Conservation (phyloP, 352 stramenopile species). For the Phytopythium delawarense region DNA sequence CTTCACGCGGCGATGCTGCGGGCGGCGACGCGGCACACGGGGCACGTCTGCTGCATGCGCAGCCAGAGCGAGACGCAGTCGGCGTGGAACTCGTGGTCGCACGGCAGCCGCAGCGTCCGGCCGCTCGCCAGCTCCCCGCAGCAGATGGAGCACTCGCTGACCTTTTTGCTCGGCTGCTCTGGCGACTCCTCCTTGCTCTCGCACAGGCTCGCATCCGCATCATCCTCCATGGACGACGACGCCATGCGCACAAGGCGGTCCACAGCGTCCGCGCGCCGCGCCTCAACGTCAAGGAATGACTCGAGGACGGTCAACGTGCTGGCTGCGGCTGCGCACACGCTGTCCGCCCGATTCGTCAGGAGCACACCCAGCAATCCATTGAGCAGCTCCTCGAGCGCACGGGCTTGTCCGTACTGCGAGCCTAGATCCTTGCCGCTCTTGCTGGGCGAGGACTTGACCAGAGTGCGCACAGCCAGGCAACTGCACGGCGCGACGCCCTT, state of each 20-base stretch:
- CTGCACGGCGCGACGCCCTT: conserved; percentile 16
- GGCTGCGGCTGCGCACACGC: conserved; percentile 33
- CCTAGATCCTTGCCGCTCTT: conserved; percentile 15
- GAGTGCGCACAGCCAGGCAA: conserved; percentile 50
- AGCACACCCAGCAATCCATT: conserved; percentile 52
- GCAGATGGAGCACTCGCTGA: conserved; percentile 62
- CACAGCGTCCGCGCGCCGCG: conserved; percentile 23
- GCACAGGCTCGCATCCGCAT: conserved; percentile 3
- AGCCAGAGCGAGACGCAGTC: conserved; percentile 70
- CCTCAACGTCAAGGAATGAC: conserved; percentile 48
- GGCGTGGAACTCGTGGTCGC: conserved; percentile 60
- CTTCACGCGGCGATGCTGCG: not conserved
- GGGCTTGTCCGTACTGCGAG: conserved; percentile 42
- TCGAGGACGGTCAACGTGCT: conserved; percentile 33
- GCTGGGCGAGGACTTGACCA: conserved; percentile 27
- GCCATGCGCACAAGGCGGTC: conserved; percentile 20
- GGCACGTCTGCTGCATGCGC: conserved; percentile 62
- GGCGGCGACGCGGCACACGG: conserved; percentile 43
- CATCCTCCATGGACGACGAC: conserved; percentile 8
- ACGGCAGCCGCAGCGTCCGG: conserved; percentile 46
- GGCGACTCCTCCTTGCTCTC: conserved; percentile 11
- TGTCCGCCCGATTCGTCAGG: conserved; percentile 20
- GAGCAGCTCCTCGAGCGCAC: conserved; percentile 53
- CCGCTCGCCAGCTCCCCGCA: conserved; percentile 38
- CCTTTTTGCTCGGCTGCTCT: not conserved